phyloP scores from a whole-genome alignment of 306 rosid genomes.

The apple (Malus domestica) region DNA sequence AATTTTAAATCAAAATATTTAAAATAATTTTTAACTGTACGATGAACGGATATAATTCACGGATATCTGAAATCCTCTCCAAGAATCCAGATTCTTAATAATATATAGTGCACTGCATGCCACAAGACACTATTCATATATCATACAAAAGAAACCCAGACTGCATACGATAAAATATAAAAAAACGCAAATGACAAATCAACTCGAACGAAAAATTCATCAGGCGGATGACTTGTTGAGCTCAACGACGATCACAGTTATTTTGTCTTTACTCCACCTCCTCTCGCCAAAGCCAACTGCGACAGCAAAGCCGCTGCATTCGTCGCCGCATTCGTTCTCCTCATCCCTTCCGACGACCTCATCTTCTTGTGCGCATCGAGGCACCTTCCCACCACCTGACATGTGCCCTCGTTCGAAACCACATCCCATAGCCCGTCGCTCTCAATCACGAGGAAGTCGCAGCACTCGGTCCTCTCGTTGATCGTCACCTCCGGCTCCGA shows the following conservation, averaged over 20 bases:
- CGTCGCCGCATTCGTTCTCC: not conserved
- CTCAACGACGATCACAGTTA: conserved; percentile 39
- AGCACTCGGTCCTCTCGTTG: conserved; percentile 25
- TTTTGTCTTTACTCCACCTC: conserved; percentile 48
- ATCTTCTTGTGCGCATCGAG: conserved; percentile 20
- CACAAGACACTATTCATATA: not conserved
- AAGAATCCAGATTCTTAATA: too few relatives aligned
- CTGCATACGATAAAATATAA: not conserved
- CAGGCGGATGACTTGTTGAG: not conserved
- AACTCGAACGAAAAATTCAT: not conserved
- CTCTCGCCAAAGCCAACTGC: conserved; percentile 58
- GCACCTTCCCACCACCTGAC: conserved; percentile 39
- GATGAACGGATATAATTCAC: too few relatives aligned
- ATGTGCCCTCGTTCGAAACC: conserved; percentile 38
- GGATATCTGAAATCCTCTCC: too few relatives aligned
- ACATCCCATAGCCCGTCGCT: conserved; percentile 74
- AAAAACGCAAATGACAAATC: not conserved
- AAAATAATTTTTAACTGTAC: too few relatives aligned
- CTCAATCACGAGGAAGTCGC: conserved; percentile 49
- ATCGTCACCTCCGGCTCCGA: conserved; percentile 47
- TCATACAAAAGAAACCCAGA: not conserved
- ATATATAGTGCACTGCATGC: not conserved
- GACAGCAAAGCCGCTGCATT: conserved; percentile 35
- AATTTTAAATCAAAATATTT: too few relatives aligned
- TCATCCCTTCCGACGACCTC: conserved; percentile 6